A percentile compares a stretch with the other conserved stretches of the same genome.
phyloP scores from a whole-genome alignment of 768 basidiomycete genomes.

The Tulasnella sp. region DNA sequence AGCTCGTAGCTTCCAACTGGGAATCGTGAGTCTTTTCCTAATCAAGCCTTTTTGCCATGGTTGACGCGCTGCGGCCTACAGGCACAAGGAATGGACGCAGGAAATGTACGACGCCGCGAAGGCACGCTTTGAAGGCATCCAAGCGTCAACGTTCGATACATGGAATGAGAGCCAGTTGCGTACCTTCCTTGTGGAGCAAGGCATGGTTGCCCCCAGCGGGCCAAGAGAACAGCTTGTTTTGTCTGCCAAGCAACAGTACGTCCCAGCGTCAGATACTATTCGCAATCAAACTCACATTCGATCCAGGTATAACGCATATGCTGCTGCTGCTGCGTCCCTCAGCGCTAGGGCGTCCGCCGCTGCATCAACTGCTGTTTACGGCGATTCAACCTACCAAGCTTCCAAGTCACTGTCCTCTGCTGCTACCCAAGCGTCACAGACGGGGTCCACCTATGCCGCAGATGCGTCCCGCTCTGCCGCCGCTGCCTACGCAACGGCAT shows the following conservation, averaged over 20 bases:
- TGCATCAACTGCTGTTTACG: constrained; percentile 39
- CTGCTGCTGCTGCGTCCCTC: constrained; percentile 45
- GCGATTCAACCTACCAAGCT: constrained; percentile 32
- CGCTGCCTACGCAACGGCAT: constrained; percentile 1
- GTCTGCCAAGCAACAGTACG: constrained; percentile 53
- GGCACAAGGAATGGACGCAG: constrained; percentile 36
- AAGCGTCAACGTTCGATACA: constrained; percentile 51
- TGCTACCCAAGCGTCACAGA: constrained; percentile 11
- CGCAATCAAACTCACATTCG: neutral
- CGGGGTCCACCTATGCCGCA: constrained; percentile 16
- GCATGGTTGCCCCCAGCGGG: constrained; percentile 69
- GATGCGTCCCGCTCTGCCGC: constrained; percentile 32
- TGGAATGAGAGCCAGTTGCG: constrained; percentile 81
- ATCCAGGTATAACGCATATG: constrained; percentile 40
- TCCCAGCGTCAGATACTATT: neutral
- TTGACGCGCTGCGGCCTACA: neutral
- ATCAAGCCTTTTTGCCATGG: neutral
- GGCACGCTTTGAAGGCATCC: constrained; percentile 42
- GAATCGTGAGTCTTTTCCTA: constrained; percentile 21
- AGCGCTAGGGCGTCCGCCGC: constrained; percentile 41
- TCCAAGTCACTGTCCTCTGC: constrained; percentile 24
- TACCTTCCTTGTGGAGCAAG: constrained; percentile 75
- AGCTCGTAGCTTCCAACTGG: constrained; percentile 55
- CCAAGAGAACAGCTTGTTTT: constrained; percentile 67
- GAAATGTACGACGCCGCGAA: constrained; percentile 56